Evolutionary conservation across 306 rosid genomes (phyloP), one percentile per base, ranked within the genome.

Genomic region (Begonia fuchsioides): DNA sequence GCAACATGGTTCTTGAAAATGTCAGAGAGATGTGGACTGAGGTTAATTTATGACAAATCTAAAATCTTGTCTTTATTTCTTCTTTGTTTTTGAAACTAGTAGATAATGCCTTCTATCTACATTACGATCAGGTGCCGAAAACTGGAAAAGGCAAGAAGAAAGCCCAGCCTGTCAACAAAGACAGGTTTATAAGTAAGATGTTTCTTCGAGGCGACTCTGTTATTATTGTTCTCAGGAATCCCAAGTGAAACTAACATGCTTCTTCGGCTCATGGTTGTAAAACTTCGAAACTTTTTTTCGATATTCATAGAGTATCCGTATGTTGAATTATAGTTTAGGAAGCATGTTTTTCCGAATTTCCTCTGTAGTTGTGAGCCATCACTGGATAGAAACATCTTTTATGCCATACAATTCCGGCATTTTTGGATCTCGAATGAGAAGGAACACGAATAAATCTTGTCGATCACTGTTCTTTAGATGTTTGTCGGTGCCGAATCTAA

Each of bases 1-100:
- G 93, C 74, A 88, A 88, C 57, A 84, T 90, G 95, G 95, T 90
- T 60, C 80, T 90, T 51, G 97, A 90, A 61, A 90, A 90, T 74
- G 98, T 90, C 14, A 40, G 87, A 68, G 95, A 90, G 72, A 90
- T 90, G 95, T 90, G 97, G 97, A 90, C 97, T 3, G 97, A 90
- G 93, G 97, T 84, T 55, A 57, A 55, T 17, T 38, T 57, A 12
- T 1, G 43, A 47, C 10, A 54, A 49, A 10, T 44, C 26, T 20
- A 7, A 54, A 49, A 10, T 44, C 26, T 20, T 13, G 32, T 16
- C n/a, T 55, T 20, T 32, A 26, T 18, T 9, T 39, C 32, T 57
- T 12, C 49, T 53, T 5, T 17, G 13, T 38, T 12, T 9, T 51
- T 41, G 6, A 41, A 41, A 10, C 14, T 13, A 41, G 3, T 10